A percentile compares a stretch with the other conserved stretches of the same genome.
These are phyloP conservation scores for Aspergillus sp. DNA, from an alignment of 2,329 filamentous ascomycete genomes.

Conservation along the genomic window DNA sequence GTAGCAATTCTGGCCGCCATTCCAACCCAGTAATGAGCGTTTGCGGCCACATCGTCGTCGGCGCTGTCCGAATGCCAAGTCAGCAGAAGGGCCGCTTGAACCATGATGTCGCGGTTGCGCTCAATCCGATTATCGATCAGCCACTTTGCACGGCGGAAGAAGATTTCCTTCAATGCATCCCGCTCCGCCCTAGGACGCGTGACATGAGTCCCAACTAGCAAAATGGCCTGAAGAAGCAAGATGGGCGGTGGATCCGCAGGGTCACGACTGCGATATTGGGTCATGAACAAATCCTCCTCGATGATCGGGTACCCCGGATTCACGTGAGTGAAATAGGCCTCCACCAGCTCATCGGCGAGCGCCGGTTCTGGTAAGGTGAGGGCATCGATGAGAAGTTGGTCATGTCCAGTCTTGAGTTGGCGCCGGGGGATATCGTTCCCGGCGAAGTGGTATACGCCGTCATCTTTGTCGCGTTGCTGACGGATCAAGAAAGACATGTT, in stretches of 20 bases:
- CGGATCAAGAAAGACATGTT: conserved; percentile 57
- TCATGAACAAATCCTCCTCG: conserved; percentile 53
- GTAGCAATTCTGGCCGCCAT: conserved; percentile 53
- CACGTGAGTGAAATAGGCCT: conserved; percentile 52
- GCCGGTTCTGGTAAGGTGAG: conserved; percentile 50
- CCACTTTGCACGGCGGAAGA: conserved; percentile 55
- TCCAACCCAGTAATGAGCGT: conserved; percentile 55
- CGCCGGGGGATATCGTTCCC: conserved; percentile 44
- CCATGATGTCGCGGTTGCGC: conserved; percentile 52
- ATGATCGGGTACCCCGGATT: conserved; percentile 55
- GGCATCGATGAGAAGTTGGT: conserved; percentile 49
- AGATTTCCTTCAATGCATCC: conserved; percentile 47
- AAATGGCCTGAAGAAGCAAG: conserved; percentile 50
- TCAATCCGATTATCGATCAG: conserved; percentile 56
- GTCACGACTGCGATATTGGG: conserved; percentile 49
- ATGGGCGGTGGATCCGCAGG: conserved; percentile 47
- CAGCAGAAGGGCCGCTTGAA: conserved; percentile 56
- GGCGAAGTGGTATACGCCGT: conserved; percentile 45
- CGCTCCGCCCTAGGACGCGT: conserved; percentile 40
- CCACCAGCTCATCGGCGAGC: conserved; percentile 51
- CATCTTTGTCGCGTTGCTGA: conserved; percentile 46
- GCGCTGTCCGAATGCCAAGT: conserved; percentile 56
- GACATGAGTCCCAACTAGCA: conserved; percentile 55
- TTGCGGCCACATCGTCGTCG: conserved; percentile 55
- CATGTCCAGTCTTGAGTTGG: conserved; percentile 43